phyloP scores from a whole-genome alignment of 768 basidiomycete species.

The Candolleomyces eurysporus region DNA sequence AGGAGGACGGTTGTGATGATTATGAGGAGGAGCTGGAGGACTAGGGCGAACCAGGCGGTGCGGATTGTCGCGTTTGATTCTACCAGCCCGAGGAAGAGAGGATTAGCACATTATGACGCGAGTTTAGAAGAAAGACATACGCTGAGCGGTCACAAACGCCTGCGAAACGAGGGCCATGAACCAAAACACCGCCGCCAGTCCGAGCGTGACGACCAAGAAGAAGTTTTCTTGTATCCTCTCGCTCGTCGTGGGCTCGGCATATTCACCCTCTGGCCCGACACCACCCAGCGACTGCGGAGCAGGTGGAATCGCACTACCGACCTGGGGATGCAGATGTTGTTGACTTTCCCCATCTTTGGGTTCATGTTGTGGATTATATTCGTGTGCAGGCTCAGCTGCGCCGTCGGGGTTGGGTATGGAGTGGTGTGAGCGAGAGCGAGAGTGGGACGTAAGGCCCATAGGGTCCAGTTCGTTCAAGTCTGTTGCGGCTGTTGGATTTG shows the following conservation, averaged over 20 bases:
- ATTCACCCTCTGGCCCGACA: background rate
- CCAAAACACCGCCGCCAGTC: conserved; percentile 31
- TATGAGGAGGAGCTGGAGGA: conserved; percentile 68
- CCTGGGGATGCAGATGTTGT: background rate
- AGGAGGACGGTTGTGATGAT: conserved; percentile 47
- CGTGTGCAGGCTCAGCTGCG: no score
- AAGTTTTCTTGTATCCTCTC: conserved; percentile 4
- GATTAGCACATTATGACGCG: background rate
- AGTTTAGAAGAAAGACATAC: conserved; percentile 22
- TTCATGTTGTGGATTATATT: no score
- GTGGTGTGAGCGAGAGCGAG: background rate
- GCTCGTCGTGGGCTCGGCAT: background rate
- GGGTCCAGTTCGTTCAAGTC: background rate
- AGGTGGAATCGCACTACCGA: background rate
- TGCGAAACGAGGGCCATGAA: conserved; percentile 56
- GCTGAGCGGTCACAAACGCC: conserved; percentile 45
- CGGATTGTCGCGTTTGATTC: conserved; percentile 45
- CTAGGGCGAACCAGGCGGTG: conserved; percentile 68
- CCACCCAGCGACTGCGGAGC: background rate
- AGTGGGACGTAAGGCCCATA: background rate
- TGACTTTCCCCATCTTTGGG: background rate
- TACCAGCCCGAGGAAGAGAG: background rate
- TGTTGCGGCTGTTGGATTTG: background rate
- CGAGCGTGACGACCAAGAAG: background rate
- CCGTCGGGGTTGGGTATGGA: background rate